These are phyloP conservation scores for Lachnellula occidentalis DNA, from an alignment of 2,329 filamentous ascomycete genomes.

Conservation along the genomic window DNA sequence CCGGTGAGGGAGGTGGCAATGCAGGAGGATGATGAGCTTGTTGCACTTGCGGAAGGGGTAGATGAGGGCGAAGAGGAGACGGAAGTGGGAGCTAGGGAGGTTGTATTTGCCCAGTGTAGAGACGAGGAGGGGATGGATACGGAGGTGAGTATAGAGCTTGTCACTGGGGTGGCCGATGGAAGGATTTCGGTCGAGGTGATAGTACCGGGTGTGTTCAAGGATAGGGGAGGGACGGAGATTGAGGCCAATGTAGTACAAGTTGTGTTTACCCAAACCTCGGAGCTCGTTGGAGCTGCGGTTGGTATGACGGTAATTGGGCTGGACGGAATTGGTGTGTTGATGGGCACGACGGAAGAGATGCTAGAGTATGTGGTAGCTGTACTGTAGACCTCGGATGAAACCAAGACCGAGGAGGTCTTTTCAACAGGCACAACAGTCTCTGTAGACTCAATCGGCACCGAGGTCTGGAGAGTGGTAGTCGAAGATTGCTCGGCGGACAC, in stretches of 20 bases:
- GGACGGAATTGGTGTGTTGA: not conserved
- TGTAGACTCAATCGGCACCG: not conserved
- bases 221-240: too few relatives aligned
- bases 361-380: too few relatives aligned
- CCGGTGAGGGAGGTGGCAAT: slow-evolving; percentile 18
- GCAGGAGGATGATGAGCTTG: slow-evolving; percentile 1
- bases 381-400: too few relatives aligned
- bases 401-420: not conserved
- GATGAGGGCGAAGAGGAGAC: not conserved
- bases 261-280: too few relatives aligned
- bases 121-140: too few relatives aligned
- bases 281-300: not conserved
- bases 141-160: too few relatives aligned
- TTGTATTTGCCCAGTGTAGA: too few relatives aligned
- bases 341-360: not conserved
- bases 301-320: not conserved
- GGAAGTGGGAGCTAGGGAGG: not conserved
- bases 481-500: not conserved
- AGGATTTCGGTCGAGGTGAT: not conserved
- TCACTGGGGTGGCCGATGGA: not conserved
- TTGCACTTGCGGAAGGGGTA: not conserved
- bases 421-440: not conserved
- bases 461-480: not conserved
- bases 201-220: too few relatives aligned
- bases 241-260: too few relatives aligned